Evolutionary conservation across 2,329 filamentous ascomycete genomes (phyloP).

Genomic region (Fusarium sublunatum): DNA sequence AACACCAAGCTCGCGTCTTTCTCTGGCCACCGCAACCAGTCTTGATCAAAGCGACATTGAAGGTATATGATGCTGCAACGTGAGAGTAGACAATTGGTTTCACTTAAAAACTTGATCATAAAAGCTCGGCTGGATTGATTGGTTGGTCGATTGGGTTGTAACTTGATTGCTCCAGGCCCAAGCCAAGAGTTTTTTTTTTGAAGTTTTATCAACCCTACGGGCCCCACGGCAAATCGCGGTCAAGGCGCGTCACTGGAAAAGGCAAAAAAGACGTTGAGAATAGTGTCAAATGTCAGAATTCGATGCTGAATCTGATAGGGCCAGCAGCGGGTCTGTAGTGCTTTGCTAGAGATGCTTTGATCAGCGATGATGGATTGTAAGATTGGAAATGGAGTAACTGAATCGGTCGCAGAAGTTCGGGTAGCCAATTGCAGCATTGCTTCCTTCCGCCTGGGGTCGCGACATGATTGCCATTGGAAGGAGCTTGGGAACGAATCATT

Average conservation of each 20-base stretch:
- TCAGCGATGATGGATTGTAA: constrained; percentile 33
- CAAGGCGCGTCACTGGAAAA: constrained; percentile 10
- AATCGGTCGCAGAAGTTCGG: constrained; percentile 11
- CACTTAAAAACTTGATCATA: constrained; percentile 5
- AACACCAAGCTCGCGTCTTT: constrained; percentile 22
- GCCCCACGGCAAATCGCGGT: constrained; percentile 41
- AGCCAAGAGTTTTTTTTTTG: constrained; percentile 26
- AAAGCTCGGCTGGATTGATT: constrained; percentile 4
- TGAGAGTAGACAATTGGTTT: neutral
- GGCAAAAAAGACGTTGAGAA: constrained; percentile 8
- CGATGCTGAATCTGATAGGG: constrained; percentile 16
- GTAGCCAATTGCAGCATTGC: constrained; percentile 44
- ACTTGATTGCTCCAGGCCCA: constrained; percentile 20
- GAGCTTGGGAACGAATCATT: constrained; percentile 34
- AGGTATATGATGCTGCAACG: neutral
- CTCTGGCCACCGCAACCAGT: constrained; percentile 8
- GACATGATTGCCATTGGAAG: constrained; percentile 43
- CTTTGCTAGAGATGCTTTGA: constrained; percentile 23
- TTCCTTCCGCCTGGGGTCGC: constrained; percentile 41
- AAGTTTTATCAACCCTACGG: constrained; percentile 22
- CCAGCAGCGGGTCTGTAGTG: constrained; percentile 12
- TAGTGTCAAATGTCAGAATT: constrained; percentile 11
- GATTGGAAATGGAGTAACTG: constrained; percentile 30
- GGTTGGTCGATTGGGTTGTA: constrained; percentile 14
- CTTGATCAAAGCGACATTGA: constrained; percentile 5